Conservation (phyloP, 164 flowering plant species). For the Vitis rupestris region DNA sequence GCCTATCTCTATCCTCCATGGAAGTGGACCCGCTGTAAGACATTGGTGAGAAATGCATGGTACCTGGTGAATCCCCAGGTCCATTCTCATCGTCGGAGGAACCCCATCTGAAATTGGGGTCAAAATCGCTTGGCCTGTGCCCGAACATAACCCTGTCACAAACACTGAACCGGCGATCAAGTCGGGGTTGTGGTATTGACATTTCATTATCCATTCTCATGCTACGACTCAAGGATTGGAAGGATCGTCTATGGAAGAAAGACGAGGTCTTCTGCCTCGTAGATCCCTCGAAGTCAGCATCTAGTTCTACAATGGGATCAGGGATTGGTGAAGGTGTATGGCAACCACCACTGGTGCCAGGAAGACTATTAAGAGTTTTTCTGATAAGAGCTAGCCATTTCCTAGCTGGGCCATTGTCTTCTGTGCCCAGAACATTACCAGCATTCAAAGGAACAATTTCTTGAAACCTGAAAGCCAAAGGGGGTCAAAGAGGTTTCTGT, state of each 20-base stretch:
- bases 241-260: conserved; percentile 61
- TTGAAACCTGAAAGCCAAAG: conserved; percentile 66
- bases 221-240: conserved; percentile 65
- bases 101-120: conserved; percentile 45
- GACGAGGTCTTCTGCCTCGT: conserved; percentile 61
- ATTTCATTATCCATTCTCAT: conserved; percentile 57
- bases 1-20: conserved; percentile 47
- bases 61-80: conserved; percentile 40
- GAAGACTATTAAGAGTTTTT: conserved; percentile 75
- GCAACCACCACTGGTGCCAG: conserved; percentile 55
- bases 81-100: conserved; percentile 73
- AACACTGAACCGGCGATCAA: conserved; percentile 62
- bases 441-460: conserved; percentile 98
- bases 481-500: conserved; percentile 6
- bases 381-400: conserved; percentile 86
- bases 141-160: conserved; percentile 61
- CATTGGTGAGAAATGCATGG: conserved; percentile 35
- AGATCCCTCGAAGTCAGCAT: conserved; percentile 90
- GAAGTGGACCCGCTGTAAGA: conserved; percentile 31
- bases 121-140: conserved; percentile 51
- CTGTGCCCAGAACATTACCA: conserved; percentile 94
- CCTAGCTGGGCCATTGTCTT: conserved; percentile 84
- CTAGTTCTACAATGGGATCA: conserved; percentile 77
- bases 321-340: conserved; percentile 84
- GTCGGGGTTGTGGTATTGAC: conserved; percentile 43